Base-by-base conservation (phyloP, 257 asterid species). In the Plantago ovata region DNA sequence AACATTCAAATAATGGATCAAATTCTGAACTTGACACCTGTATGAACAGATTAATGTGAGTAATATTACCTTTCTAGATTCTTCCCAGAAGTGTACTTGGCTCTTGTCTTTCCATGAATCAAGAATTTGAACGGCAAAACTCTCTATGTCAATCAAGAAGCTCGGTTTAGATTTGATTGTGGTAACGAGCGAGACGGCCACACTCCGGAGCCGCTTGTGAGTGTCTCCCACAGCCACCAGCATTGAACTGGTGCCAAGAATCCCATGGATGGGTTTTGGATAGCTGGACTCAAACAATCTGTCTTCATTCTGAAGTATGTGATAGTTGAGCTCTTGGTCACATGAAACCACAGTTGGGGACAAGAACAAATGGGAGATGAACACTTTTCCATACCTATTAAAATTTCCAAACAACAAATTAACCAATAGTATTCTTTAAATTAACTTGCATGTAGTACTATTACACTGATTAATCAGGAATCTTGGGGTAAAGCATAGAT, bases 321-420 rank as follows among this genome's bases (percentile, higher is more conserved):
- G 78, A 71, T 85, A 80, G 62, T 85, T 85, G 22, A 85, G 80
- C 42, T 85, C 95, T 60, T 80, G 77, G 68, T 85, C 95, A 67
- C 95, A 85, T 9, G 95, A 85, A 9, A 85, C 86, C 77, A 85
- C 83, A 0, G 95, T 85, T 1, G 92, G 92, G 1, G 81, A 75
- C 64, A 76, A 83, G 73, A 85, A 83, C 43, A 85, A 56, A 45
- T 85, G 95, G 56, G 95, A 85, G 67, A 75, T 80, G 72, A 85
- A 85, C 77, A 85, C 95, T 69, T 85, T 83, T 22, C 95, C 95
- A 49, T 83, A 78, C 75, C 95, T 85, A 51, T 16, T 38, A 21
- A 7, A 9, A 0, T 4, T 2, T 4, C 1, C 7, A 32, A 24
- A 21, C 16, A 52, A 52, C 1, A 8, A 52, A 23, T 49, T 19